These are phyloP conservation scores for Spiraea crenata DNA, from an alignment of 331 rosid genomes.

Conservation along the genomic window DNA sequence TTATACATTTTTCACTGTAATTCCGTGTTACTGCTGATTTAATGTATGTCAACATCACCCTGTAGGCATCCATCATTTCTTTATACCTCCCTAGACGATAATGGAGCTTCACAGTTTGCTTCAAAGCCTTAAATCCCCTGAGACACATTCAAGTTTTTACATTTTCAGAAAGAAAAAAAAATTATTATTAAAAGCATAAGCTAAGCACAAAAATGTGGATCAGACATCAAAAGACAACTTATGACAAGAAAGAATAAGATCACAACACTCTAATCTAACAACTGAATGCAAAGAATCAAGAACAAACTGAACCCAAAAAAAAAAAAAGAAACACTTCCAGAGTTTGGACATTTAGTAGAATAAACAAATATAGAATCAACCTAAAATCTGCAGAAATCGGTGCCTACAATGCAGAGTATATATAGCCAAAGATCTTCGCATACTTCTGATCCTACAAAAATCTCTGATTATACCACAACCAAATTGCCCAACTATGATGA, in stretches of 20 bases:
- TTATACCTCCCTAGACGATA: conserved; percentile 86
- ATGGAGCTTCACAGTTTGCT: conserved; percentile 95
- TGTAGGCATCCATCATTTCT: conserved; percentile 96
- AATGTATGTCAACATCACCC: conserved; percentile 98
- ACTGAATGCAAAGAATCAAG: background rate
- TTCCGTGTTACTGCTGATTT: conserved; percentile 94
- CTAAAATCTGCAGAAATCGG: background rate
- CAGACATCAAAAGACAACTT: background rate
- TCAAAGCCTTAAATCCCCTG: conserved; percentile 96
- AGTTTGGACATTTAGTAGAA: background rate
- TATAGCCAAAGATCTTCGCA: background rate
- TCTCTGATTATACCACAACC: background rate
- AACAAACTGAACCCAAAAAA: background rate
- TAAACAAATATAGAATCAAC: background rate
- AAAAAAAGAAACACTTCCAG: background rate
- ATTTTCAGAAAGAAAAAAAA: background rate
- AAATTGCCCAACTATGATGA: background rate
- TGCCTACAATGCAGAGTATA: background rate
- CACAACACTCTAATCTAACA: background rate
- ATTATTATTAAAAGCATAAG: background rate
- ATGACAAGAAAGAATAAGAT: background rate
- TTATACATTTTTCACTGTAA: conserved; percentile 95
- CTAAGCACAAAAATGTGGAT: background rate
- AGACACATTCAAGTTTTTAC: background rate
- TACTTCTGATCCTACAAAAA: background rate